Conservation (phyloP, 2,329 filamentous ascomycete genomes). For the Pyrenophora seminiperda region DNA sequence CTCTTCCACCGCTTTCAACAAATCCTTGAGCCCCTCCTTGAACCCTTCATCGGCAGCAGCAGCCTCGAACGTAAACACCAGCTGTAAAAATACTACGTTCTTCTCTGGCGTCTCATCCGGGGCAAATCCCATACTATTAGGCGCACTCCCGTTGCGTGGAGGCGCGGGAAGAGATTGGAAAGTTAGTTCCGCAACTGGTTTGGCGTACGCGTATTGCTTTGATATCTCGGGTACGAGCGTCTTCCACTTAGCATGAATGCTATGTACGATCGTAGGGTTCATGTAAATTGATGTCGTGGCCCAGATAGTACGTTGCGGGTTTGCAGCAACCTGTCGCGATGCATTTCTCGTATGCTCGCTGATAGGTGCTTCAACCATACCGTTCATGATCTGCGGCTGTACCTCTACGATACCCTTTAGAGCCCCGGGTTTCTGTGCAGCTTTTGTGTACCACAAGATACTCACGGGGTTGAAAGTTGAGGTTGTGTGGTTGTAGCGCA, state of each 20-base stretch:
- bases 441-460: constrained; percentile 34
- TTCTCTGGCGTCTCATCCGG: constrained; percentile 20
- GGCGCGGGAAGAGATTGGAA: constrained; percentile 30
- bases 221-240: constrained; percentile 19
- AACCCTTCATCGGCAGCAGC: constrained; percentile 19
- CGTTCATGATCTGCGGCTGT: constrained; percentile 23
- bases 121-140: constrained; percentile 29
- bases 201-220: constrained; percentile 20
- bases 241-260: constrained; percentile 29
- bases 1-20: constrained; percentile 25
- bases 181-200: constrained; percentile 22
- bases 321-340: constrained; percentile 18
- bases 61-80: constrained; percentile 31
- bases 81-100: constrained; percentile 26
- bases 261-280: constrained; percentile 22
- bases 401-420: constrained; percentile 20
- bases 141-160: constrained; percentile 16
- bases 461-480: constrained; percentile 20
- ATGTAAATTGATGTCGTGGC: constrained; percentile 32
- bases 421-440: constrained; percentile 22
- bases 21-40: constrained; percentile 23
- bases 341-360: constrained; percentile 31
- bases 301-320: constrained; percentile 29
- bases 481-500: constrained; percentile 28
- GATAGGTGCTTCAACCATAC: constrained; percentile 21